phyloP scores from a whole-genome alignment of 1,139 yeast genomes.

The Arxiozyma bovina region DNA sequence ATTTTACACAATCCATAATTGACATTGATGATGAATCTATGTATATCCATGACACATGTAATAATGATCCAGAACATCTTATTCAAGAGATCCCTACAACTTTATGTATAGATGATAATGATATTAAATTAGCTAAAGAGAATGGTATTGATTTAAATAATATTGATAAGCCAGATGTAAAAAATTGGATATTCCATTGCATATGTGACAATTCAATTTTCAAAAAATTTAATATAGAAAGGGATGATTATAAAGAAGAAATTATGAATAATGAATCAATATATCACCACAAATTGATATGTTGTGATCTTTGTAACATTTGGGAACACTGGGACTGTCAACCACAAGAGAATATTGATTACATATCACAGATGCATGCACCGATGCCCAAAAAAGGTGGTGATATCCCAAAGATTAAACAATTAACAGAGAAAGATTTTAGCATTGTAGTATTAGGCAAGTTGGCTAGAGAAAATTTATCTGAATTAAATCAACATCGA shows the following conservation, averaged over 20 bases:
- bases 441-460: slow-evolving; percentile 15
- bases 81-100: slow-evolving; percentile 25
- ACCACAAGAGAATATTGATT: slow-evolving; percentile 10
- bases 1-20: slow-evolving; percentile 6
- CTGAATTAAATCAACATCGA: neutral
- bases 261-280: slow-evolving; percentile 2
- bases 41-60: neutral
- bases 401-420: slow-evolving; percentile 3
- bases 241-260: slow-evolving; percentile 27
- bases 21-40: slow-evolving; percentile 1
- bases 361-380: slow-evolving; percentile 9
- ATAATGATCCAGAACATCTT: neutral
- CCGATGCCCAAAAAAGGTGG: slow-evolving; percentile 7
- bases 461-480: neutral
- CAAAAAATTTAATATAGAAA: slow-evolving; percentile 11
- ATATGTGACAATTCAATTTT: slow-evolving; percentile 13
- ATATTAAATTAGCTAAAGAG: slow-evolving; percentile 16
- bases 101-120: slow-evolving; percentile 22
- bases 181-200: slow-evolving; percentile 29
- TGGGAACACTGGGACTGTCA: slow-evolving; percentile 32
- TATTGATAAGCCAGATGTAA: slow-evolving; percentile 17
- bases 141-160: slow-evolving; percentile 16
- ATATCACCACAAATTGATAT: slow-evolving; percentile 17
- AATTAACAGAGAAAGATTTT: slow-evolving; percentile 15
- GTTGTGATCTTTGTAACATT: slow-evolving; percentile 28